Evolutionary conservation across 331 rosid species (phyloP), one percentile per base, ranked within the genome.

Genomic region (Pyracantha coccinea): DNA sequence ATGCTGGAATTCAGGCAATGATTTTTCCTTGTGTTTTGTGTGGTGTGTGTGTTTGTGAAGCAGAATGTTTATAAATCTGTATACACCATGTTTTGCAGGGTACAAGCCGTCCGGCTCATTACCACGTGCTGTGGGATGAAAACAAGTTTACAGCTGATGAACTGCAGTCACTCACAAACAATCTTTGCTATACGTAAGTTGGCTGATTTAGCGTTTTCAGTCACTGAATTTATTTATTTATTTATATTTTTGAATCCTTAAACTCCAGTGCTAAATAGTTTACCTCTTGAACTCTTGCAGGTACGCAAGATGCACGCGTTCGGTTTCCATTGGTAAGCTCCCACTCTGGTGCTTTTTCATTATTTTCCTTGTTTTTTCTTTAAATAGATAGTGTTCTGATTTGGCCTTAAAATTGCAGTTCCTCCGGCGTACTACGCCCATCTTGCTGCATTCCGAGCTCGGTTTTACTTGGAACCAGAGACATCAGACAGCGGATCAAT

Each of bases 391-490:
- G 14, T 59, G 41, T 65, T 52, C 33, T 55, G 60, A 66, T 35
- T 3, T 2, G 1, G 19, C 17, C 67, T 66, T 4, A 4, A 71
- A 44, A 63, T 72, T 76, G 77, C 97, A 92, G 98, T 95, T 62
- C 99, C 99, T 8, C 99, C 99, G 1, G 99, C 98, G 0, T 95
- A 92, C 53, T 95, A 95, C 27, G 99, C 99, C 0, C 99, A 95
- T 71, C 80, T 95, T 58, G 99, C 99, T 31, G 99, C 99, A 0
- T 92, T 95, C 58, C 84, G 98, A 2, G 99, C 98, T 50, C 89
- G 99, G 4, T 95, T 92, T 74, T 95, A 95, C 6, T 85, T 90
- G 99, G 99, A 95, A 66, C 99, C 99, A 0, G 96, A 91, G 58
- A 87, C 93, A 2, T 90, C 96, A 0, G 99, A 95, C 3, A 90